Evolutionary conservation across 164 flowering plant genomes (phyloP), one percentile per base, ranked within the genome.

Genomic region (Umbilicus rupestris): DNA sequence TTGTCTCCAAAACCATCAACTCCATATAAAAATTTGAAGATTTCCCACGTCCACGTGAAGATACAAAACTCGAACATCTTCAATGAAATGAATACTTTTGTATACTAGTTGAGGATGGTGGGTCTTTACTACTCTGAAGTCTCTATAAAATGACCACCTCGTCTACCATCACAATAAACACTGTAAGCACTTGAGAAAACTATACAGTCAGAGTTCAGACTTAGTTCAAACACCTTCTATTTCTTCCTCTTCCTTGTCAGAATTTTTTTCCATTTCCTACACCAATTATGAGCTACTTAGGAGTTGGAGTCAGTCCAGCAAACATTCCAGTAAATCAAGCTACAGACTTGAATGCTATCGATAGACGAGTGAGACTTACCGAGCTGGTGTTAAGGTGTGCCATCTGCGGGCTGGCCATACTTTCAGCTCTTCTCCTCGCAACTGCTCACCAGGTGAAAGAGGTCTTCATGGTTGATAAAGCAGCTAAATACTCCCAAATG

Each of bases 401-500:
- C 69, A 84, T 93, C 7, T 81, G 84, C 82, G 93, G 81, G 16
- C 63, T 90, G 20, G 89, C 87, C 35, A 69, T 82, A 66, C 76
- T 86, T 73, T 84, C 92, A 26, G 89, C 90, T 79, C 72, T 77
- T 78, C 92, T 93, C 71, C 72, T 93, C 39, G 93, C 78, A 17
- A 74, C 87, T 49, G 96, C 87, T 76, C 66, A 81, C 26, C 89
- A 90, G 68, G 90, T 85, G 57, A 87, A 66, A 69, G 80, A 74
- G 58, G 83, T 93, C 80, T 93, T 93, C 77, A 47, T 89, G 0
- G 75, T 93, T 42, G 70, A 74, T 26, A 90, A 88, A 85, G 80
- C 70, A 70, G 98, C 98, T 30, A 82, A 73, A 65, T 90, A 81
- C 69, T 88, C 90, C 20, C 90, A 90, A 79, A 85, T 93, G 95